A percentile compares a stretch with the other conserved stretches of the same genome.
These are phyloP conservation scores for Calonectria crousiana DNA, from an alignment of 2,329 filamentous ascomycete genomes.

Conservation along the genomic window DNA sequence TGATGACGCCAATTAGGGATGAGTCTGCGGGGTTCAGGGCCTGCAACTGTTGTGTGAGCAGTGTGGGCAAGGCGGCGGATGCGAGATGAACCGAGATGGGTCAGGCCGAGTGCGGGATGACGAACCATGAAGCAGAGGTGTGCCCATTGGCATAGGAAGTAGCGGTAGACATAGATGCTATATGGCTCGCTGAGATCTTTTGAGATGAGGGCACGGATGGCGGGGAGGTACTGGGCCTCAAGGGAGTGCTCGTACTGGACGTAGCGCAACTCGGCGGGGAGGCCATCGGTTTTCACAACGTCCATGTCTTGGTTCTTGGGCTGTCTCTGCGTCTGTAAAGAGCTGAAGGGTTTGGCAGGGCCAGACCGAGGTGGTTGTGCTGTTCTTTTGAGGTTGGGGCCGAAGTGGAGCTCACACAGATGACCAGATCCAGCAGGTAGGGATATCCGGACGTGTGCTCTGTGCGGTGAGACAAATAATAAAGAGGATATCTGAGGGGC, in stretches of 20 bases:
- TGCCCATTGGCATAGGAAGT: constrained; percentile 98
- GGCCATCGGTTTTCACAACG: constrained; percentile 46
- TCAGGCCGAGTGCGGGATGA: constrained; percentile 14
- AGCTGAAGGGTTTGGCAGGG: constrained; percentile 13
- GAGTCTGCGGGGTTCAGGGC: constrained; percentile 70
- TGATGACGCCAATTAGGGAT: constrained; percentile 86
- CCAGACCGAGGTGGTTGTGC: background rate
- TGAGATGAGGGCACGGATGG: constrained; percentile 92
- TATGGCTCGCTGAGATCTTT: constrained; percentile 98
- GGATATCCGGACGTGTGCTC: constrained; percentile 1
- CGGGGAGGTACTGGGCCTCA: constrained; percentile 77
- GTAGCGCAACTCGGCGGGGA: constrained; percentile 66
- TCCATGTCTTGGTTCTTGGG: constrained; percentile 46
- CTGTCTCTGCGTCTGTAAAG: constrained; percentile 14
- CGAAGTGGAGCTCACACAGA: constrained; percentile 22
- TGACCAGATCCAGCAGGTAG: constrained; percentile 6
- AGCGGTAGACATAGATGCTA: constrained; percentile 98
- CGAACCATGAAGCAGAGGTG: constrained; percentile 94
- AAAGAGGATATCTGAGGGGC: background rate
- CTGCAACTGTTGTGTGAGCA: constrained; percentile 50
- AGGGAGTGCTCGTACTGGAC: constrained; percentile 72
- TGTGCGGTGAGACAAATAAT: constrained; percentile 1
- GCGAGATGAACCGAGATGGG: background rate
- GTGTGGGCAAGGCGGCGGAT: background rate
- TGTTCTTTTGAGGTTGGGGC: constrained; percentile 28